Base-by-base conservation (phyloP, 257 asterid species). In the Lantana camara region DNA sequence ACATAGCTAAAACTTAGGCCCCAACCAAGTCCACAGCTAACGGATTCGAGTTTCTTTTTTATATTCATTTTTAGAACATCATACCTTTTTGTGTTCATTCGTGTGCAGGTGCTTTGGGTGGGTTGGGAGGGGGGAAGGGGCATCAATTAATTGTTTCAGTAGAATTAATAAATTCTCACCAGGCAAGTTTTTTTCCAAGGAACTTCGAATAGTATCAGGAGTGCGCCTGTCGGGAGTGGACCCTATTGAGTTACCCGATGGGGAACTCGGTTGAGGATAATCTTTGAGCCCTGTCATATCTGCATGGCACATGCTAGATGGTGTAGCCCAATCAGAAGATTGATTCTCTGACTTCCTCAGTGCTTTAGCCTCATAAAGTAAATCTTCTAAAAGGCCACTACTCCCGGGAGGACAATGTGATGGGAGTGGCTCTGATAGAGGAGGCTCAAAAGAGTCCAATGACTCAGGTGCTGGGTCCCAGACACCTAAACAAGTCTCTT, bases 351-450 rank as follows among this genome's bases (percentile, higher is more conserved):
- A 70, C 77, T 76, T 77, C 22, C 80, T 72, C 63, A 72, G 70
- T 60, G 78, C 40, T 69, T 77, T 84, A 22, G 89, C 77, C 75
- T 82, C 89, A 57, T 85, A 74, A 17, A 85, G 70, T 68, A 85
- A 79, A 75, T 80, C 85, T 70, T 85, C 87, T 52, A 85, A 73
- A 35, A 85, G 89, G 73, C 90, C 94, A 73, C 84, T 83, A 73
- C 87, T 76, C 45, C 87, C 70, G 7, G 86, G 85, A 30, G 74
- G 75, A 67, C 85, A 72, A 49, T 72, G 67, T 38, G 82, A 66
- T 23, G 79, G 75, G 16, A 66, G 77, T 13, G 79, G 64, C 61
- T 65, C 77, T 27, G 77, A 34, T 66, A 57, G 69, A 12, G 83
- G 79, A 72, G 85, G 82, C 70, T 80, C 73, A 16, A 71, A 60